Base-by-base conservation (phyloP, 2,329 filamentous ascomycete genomes). In the Trichoderma sp. region DNA sequence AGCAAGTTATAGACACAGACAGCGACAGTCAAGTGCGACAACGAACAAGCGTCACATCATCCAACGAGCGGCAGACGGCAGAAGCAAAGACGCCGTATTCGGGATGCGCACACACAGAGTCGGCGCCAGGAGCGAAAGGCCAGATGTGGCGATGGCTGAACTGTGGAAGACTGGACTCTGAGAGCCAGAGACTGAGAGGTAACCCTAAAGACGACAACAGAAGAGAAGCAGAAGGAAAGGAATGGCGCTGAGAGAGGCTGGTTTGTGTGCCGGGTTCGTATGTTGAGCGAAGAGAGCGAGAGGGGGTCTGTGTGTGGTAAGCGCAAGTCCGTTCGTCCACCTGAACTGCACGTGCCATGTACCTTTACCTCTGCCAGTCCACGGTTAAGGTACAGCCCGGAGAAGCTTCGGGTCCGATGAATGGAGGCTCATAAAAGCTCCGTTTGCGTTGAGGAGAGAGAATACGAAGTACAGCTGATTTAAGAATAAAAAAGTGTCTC, bases 31-130 rank as follows among this genome's bases (percentile, higher is more conserved):
- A 7, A 65, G 50, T 39, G 47, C 64, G 64, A 50, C 47, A 39
- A 39, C 13, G 20, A 50, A 57, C n/a, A 23, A 30, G 13, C 26
- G 58, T 64, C 59, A 32, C 68, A 70, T 70, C n/a, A 63, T 70
- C 68, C 39, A 72, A 55, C 32, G 70, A 72, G 70, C 70, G 70
- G 53, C 70, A 30, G 50, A 53, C 47, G 62, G 55, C 53, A n/a
- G 47, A 53, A 39, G 26, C 23, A 68, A 57, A 39, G 26, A 63
- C 12, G 67, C 39, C 57, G 59, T 17, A 43, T 64, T 47, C 39
- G 57, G 32, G 20, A 68, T 34, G 39, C 53, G 34, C 66, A 53
- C 64, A 58, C n/a, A 53, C 57, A 53, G n/a, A 26, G 28, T 67
- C 28, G 32, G 9, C 32, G 34, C 20, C 8, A 3, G 26, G 26